phyloP scores from a whole-genome alignment of 805 yeast genomes.

The Millerozyma miso region DNA sequence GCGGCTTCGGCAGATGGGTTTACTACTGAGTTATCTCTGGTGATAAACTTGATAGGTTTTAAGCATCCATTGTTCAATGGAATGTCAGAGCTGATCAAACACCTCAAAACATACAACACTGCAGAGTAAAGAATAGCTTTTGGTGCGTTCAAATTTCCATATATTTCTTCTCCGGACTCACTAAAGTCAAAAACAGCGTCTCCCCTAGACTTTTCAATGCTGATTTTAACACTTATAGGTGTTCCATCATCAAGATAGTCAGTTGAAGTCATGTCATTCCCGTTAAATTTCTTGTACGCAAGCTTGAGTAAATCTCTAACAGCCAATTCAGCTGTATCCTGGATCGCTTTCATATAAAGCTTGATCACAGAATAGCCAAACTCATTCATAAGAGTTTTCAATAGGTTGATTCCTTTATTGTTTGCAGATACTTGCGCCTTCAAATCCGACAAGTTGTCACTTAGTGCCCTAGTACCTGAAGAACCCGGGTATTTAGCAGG shows the following conservation, averaged over 20 bases:
- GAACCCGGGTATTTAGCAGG: conserved; percentile 80
- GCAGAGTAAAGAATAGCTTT: conserved; percentile 83
- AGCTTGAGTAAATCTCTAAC: conserved; percentile 19
- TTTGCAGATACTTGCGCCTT: conserved; percentile 66
- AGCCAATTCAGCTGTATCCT: conserved; percentile 20
- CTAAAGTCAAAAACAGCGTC: conserved; percentile 70
- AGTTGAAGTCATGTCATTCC: conserved; percentile 37
- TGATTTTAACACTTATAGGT: conserved; percentile 48
- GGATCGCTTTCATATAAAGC: conserved; percentile 24
- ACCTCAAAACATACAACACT: conserved; percentile 74
- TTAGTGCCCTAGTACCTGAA: conserved; percentile 75
- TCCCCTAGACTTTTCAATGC: conserved; percentile 41
- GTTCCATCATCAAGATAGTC: conserved; percentile 80
- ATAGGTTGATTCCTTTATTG: conserved; percentile 67
- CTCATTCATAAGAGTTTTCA: conserved; percentile 56
- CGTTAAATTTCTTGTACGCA: conserved; percentile 31
- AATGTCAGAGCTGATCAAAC: conserved; percentile 75
- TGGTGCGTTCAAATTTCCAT: conserved; percentile 87
- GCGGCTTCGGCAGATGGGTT: conserved; percentile 80
- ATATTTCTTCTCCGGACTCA: conserved; percentile 76
- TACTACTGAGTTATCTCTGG: conserved; percentile 34
- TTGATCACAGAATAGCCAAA: conserved; percentile 41
- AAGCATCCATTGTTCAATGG: conserved; percentile 90
- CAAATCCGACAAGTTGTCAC: conserved; percentile 65
- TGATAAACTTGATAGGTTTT: conserved; percentile 59